Conservation (phyloP, 306 rosid genomes). For the Cucurbita moschata region DNA sequence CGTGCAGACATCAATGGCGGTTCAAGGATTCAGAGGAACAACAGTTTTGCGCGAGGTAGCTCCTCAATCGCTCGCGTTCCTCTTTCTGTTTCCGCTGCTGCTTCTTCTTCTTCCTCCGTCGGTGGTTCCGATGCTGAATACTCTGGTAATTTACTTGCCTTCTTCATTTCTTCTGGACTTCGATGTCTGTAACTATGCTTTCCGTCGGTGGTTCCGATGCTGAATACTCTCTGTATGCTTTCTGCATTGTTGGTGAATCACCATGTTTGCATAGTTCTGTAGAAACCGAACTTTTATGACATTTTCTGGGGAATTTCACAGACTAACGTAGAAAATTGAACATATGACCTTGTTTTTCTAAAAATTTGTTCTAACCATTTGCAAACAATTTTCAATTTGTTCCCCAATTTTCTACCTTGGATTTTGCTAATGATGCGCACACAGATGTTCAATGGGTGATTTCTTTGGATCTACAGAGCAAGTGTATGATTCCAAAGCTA, state of each 20-base stretch:
- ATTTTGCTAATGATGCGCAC: neutral
- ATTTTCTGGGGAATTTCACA: neutral
- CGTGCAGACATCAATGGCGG: neutral
- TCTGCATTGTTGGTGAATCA: neutral
- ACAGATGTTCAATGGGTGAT: neutral
- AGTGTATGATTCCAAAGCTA: constrained; percentile 31
- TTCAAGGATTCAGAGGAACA: constrained; percentile 7
- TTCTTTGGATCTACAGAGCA: constrained; percentile 26
- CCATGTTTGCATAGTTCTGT: neutral
- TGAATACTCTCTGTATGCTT: neutral
- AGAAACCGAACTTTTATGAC: neutral
- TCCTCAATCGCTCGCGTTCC: constrained; percentile 2
- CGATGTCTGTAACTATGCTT: neutral
- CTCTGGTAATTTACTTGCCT: constrained; percentile 22
- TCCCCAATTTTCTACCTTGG: neutral
- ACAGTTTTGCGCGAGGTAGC: neutral
- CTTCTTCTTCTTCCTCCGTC: constrained; percentile 36
- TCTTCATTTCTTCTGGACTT: neutral
- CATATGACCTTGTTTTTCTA: neutral
- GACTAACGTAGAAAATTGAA: neutral
- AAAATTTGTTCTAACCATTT: neutral
- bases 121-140: constrained; percentile 48
- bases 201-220: neutral
- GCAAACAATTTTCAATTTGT: no score
- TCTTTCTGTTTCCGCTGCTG: constrained; percentile 14